phyloP scores from a whole-genome alignment of 139 green algal species.

The Volvox reticuliferus region DNA sequence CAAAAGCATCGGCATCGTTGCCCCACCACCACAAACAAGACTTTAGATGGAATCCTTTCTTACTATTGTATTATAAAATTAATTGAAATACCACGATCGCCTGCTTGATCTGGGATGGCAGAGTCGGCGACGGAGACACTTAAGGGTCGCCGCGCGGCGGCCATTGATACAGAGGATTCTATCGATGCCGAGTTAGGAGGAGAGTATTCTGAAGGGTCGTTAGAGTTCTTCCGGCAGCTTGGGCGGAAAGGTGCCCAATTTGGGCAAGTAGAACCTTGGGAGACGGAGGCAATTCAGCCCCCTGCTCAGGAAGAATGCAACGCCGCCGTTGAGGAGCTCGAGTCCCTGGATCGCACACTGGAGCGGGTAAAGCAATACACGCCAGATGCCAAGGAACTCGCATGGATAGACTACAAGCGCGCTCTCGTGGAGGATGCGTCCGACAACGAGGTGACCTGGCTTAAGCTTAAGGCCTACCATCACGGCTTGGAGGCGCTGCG shows the following conservation, averaged over 20 bases:
- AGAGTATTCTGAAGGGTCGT: conserved; percentile 47
- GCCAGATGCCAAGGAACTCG: not conserved
- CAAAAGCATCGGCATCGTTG: too few species aligned
- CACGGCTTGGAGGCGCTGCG: conserved; percentile 20
- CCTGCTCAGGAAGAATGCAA: conserved; percentile 16
- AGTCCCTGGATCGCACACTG: not conserved
- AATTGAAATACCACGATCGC: too few species aligned
- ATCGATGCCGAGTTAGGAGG: conserved; percentile 39
- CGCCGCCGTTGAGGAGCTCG: not conserved
- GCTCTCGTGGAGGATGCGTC: conserved; percentile 4
- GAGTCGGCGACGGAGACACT: not conserved
- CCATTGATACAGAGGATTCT: conserved; percentile 10
- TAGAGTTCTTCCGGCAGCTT: conserved; percentile 19
- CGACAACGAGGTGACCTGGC: conserved; percentile 39
- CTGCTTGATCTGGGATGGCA: not conserved
- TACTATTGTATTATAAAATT: too few species aligned
- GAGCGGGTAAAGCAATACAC: not conserved
- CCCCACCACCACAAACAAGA: too few species aligned
- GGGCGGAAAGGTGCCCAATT: not conserved
- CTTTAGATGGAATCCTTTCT: too few species aligned
- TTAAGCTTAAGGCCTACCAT: conserved; percentile 52
- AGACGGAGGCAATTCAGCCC: not conserved
- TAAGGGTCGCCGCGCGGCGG: not conserved
- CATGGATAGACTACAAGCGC: conserved; percentile 13
- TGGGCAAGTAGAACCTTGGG: not conserved